These are phyloP conservation scores for Sanguinoderma infundibulare DNA, from an alignment of 1,284 basidiomycete genomes.

Conservation along the genomic window DNA sequence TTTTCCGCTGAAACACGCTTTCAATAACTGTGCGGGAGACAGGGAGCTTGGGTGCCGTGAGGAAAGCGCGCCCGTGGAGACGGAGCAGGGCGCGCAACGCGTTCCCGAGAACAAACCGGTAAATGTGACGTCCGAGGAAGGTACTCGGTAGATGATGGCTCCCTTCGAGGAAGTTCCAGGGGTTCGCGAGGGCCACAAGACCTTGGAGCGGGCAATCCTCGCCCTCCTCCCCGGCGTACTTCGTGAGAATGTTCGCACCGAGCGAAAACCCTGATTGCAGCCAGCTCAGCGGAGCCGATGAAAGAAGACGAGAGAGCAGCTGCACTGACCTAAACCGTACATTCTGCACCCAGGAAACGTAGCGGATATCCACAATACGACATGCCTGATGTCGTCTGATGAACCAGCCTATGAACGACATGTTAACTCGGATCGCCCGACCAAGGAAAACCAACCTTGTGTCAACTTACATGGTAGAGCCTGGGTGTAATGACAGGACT, in stretches of 20 bases:
- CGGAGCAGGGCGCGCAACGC: slow-evolving; percentile 29
- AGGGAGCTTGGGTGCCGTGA: slow-evolving; percentile 13
- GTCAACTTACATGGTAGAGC: slow-evolving; percentile 33
- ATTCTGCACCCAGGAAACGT: slow-evolving; percentile 31
- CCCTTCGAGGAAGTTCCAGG: slow-evolving; percentile 33
- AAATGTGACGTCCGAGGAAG: slow-evolving; percentile 25
- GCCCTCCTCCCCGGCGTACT: slow-evolving; percentile 35
- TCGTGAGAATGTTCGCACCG: slow-evolving; percentile 33
- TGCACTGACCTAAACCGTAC: slow-evolving; percentile 27
- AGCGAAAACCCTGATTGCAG: slow-evolving; percentile 31
- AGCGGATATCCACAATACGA: slow-evolving; percentile 32
- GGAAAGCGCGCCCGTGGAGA: slow-evolving; percentile 25
- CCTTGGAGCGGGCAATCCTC: slow-evolving; percentile 31
- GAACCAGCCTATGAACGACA: slow-evolving; percentile 30
- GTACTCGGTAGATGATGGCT: slow-evolving; percentile 25
- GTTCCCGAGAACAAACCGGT: slow-evolving; percentile 31
- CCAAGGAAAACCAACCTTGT: background rate
- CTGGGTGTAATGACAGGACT: slow-evolving; percentile 32
- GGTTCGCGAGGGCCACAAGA: slow-evolving; percentile 30
- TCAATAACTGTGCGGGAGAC: slow-evolving; percentile 16
- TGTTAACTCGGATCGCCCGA: background rate
- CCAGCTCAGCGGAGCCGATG: background rate
- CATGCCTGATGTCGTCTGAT: slow-evolving; percentile 33
- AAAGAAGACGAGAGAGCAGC: background rate
- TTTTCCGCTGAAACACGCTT: slow-evolving; percentile 19